phyloP scores from a whole-genome alignment of 2,329 filamentous ascomycete species.

The Venturia oleaginea region DNA sequence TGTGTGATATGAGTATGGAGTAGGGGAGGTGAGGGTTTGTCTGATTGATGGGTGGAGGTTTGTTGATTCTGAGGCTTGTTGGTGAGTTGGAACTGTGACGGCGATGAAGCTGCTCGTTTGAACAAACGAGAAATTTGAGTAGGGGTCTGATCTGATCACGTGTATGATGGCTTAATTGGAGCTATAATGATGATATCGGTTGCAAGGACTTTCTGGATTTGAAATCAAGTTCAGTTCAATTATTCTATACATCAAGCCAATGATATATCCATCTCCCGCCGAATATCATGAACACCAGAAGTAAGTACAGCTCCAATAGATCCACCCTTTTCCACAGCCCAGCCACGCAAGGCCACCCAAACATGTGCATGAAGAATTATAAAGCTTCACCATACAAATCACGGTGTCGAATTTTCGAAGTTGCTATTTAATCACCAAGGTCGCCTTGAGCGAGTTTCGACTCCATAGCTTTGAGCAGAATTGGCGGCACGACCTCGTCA shows the following conservation, averaged over 20 bases:
- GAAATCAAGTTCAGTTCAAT: not conserved
- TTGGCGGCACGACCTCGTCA: slow-evolving; percentile 74
- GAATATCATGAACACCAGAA: not conserved
- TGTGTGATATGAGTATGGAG: not conserved
- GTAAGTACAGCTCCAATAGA: not conserved
- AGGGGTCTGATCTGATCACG: not conserved
- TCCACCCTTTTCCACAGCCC: not conserved
- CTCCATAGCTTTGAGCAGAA: slow-evolving; percentile 80
- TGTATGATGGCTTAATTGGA: not conserved
- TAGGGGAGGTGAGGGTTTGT: not conserved
- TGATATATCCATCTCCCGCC: not conserved
- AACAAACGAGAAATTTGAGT: not conserved
- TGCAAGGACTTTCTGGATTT: no score
- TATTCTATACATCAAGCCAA: not conserved
- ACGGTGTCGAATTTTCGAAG: not conserved
- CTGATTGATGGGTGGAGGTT: no score
- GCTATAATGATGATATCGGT: no score
- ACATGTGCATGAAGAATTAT: not conserved
- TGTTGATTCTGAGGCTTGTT: not conserved
- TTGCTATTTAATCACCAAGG: slow-evolving; percentile 17
- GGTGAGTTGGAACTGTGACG: not conserved
- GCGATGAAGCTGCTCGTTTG: not conserved
- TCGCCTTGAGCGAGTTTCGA: slow-evolving; percentile 58
- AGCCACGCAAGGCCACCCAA: not conserved
- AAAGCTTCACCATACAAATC: no score